Conservation (phyloP, 2,329 filamentous ascomycete genomes). For the Bipolaris oryzae region DNA sequence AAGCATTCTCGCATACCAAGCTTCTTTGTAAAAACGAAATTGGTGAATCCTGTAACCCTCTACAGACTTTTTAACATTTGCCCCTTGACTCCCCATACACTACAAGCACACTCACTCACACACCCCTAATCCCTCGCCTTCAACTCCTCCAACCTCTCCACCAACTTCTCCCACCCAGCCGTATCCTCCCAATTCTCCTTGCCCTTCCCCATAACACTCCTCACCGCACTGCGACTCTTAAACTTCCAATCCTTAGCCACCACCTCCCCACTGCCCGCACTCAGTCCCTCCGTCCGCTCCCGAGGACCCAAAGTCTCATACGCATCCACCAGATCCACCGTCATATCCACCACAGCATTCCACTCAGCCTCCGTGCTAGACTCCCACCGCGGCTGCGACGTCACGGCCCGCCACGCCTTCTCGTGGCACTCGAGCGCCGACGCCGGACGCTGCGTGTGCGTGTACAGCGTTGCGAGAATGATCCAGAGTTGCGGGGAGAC, state of each 20-base stretch:
- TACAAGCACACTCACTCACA: neutral
- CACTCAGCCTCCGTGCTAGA: conserved; percentile 68
- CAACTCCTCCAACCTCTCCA: conserved; percentile 54
- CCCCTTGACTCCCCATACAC: neutral
- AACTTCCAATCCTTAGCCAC: conserved; percentile 85
- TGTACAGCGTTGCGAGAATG: conserved; percentile 71
- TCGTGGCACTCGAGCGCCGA: conserved; percentile 84
- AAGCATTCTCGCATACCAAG: neutral
- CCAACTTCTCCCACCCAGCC: conserved; percentile 68
- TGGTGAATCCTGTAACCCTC: too few relatives aligned
- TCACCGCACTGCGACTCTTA: conserved; percentile 83
- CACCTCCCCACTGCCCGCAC: conserved; percentile 58
- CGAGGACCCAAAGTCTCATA: conserved; percentile 73
- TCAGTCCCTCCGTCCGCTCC: conserved; percentile 59
- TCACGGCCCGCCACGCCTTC: conserved; percentile 82
- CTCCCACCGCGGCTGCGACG: conserved; percentile 60
- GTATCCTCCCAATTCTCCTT: conserved; percentile 83
- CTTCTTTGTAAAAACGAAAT: neutral
- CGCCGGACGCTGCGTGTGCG: conserved; percentile 73
- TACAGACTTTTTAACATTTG: neutral
- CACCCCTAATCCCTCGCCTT: conserved; percentile 35
- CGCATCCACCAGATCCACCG: conserved; percentile 78
- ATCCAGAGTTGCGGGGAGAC: conserved; percentile 77
- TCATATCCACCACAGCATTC: conserved; percentile 75
- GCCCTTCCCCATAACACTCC: conserved; percentile 81